Base-by-base conservation (phyloP, 148 eudicot species). In the Rhododendron kiyosumense region DNA sequence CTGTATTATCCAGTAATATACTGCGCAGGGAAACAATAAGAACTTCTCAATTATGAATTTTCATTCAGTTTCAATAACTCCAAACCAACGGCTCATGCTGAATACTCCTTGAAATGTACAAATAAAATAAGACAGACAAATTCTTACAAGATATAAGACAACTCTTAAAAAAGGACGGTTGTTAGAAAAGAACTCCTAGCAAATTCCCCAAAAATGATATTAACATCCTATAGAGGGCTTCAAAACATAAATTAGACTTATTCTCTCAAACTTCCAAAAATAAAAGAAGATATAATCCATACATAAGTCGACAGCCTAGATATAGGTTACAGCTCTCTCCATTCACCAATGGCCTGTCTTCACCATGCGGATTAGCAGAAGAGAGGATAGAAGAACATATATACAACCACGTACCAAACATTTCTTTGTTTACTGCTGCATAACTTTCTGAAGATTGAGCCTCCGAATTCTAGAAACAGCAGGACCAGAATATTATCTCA, bases 41-140 rank as follows among this genome's bases (percentile, higher is more conserved):
- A 69, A 69, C 3, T 69, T 28, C 17, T 69, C 17, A 69, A 26
- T 28, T 12, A 11, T 26, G 75, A 69, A 28, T 26, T 61, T 69
- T 28, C 61, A 17, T 17, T 67, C 57, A 30, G 6, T 30, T 69
- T 83, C 43, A 18, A 69, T 28, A 30, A 46, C 46, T 41, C 74
- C 1, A 7, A 71, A 28, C 79, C 18, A 73, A 10, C 22, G 15
- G 38, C 65, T 54, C 78, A 36, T 18, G 69, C 32, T 84, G 38
- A 51, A 84, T 74, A 10, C 34, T 34, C 61, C 46, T 74, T 74
- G 78, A n/a, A 74, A 84, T 75, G 86, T 83, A 83, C 85, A 83
- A 45, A 45, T 34, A 14, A 65, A 34, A 24, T 63, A 2, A 63
- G 73, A 54, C 28, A 24, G 69, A 7, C 6, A 43, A 83, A n/a